Percentiles rank a stretch among this genome's conserved stretches.
Conservation (phyloP, 768 basidiomycete genomes). For the Zangia roseola region DNA sequence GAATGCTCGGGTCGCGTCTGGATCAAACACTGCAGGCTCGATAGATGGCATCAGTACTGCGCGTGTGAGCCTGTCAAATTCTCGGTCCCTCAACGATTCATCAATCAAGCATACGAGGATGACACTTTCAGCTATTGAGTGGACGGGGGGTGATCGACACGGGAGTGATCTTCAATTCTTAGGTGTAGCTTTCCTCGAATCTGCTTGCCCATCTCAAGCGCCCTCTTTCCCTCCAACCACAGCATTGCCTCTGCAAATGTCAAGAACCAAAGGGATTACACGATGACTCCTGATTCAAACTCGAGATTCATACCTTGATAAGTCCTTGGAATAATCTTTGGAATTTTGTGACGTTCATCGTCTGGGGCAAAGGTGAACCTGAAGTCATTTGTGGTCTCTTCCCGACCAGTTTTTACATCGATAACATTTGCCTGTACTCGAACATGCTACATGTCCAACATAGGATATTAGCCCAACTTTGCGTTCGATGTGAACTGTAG, state of each 20-base stretch:
- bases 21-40: too few species aligned
- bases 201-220: conserved; percentile 66
- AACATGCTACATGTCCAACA: conserved; percentile 60
- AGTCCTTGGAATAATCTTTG: conserved; percentile 61
- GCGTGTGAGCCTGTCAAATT: too few species aligned
- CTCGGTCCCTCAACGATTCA: too few species aligned
- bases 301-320: conserved; percentile 52
- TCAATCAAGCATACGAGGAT: too few species aligned
- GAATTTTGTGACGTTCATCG: conserved; percentile 36
- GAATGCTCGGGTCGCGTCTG: too few species aligned
- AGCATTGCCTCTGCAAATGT: conserved; percentile 83
- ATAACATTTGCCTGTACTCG: conserved; percentile 72
- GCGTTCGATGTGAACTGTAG: too few species aligned
- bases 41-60: too few species aligned
- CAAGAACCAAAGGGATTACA: conserved; percentile 9
- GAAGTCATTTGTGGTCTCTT: conserved; percentile 74
- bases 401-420: conserved; percentile 60
- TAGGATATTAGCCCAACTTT: too few species aligned
- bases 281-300: not conserved
- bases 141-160: too few species aligned
- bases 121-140: too few species aligned
- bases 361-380: conserved; percentile 67
- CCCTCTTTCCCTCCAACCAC: conserved; percentile 77
- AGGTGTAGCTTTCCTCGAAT: too few species aligned
- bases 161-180: too few species aligned